Evolutionary conservation across 305 asterid species (phyloP).

Genomic region (Euphrasia arctica): DNA sequence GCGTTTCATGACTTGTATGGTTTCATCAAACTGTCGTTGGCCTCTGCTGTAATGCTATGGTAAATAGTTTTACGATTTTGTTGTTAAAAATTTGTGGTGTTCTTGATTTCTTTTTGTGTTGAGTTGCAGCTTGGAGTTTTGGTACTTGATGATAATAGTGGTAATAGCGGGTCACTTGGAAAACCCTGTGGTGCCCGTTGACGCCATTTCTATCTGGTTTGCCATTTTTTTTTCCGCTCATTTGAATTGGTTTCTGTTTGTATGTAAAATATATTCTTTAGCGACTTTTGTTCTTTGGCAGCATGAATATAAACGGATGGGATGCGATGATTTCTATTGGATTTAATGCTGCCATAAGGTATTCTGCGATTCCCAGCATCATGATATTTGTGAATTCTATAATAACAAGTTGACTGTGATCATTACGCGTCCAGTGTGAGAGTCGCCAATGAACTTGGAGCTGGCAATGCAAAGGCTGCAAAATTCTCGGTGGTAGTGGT

Average conservation of each 20-base stretch:
- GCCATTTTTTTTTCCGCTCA: neutral
- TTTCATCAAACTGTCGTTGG: slow-evolving; percentile 64
- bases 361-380: slow-evolving; percentile 15
- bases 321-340: slow-evolving; percentile 72
- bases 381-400: neutral
- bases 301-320: slow-evolving; percentile 83
- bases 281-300: slow-evolving; percentile 25
- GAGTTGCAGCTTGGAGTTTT: slow-evolving; percentile 73
- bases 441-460: slow-evolving; percentile 79
- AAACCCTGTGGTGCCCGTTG: slow-evolving; percentile 69
- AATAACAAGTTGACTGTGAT: neutral
- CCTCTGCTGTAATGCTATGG: slow-evolving; percentile 83
- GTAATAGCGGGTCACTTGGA: slow-evolving; percentile 69
- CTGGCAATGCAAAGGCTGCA: slow-evolving; percentile 63
- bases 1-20: slow-evolving; percentile 61
- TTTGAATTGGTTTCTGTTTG: neutral
- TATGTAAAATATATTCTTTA: neutral
- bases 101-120: slow-evolving; percentile 16
- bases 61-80: slow-evolving; percentile 14
- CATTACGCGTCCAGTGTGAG: slow-evolving; percentile 48
- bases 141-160: slow-evolving; percentile 69
- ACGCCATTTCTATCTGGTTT: slow-evolving; percentile 81
- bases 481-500: slow-evolving; percentile 72
- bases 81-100: neutral
- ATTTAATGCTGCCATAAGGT: slow-evolving; percentile 89